phyloP scores from a whole-genome alignment of 2,329 filamentous ascomycete genomes.

The Cucurbitaria berberidis region DNA sequence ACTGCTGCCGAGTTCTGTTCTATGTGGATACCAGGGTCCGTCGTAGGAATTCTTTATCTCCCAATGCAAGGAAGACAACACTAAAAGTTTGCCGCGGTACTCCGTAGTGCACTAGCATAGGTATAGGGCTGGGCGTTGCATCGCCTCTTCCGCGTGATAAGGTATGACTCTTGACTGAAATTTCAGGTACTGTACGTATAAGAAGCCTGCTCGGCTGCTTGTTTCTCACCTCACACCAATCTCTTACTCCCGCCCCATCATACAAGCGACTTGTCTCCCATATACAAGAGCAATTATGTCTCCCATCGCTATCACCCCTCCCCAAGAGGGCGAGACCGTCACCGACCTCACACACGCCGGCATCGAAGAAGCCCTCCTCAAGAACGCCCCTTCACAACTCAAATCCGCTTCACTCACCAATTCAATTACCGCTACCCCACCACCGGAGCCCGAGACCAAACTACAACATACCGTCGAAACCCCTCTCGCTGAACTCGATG shows the following conservation, averaged over 20 bases:
- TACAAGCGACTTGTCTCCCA: background rate
- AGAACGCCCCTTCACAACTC: slow-evolving; percentile 39
- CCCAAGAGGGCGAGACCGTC: slow-evolving; percentile 29
- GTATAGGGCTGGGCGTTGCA: slow-evolving; percentile 17
- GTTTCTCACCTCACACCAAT: background rate
- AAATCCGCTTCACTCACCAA: slow-evolving; percentile 33
- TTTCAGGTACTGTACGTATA: slow-evolving; percentile 23
- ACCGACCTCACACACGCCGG: slow-evolving; percentile 42
- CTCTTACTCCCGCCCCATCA: background rate
- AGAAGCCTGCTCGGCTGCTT: slow-evolving; percentile 12
- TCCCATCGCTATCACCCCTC: slow-evolving; percentile 43
- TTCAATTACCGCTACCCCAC: slow-evolving; percentile 31
- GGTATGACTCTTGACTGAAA: slow-evolving; percentile 34
- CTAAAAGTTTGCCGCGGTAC: slow-evolving; percentile 18
- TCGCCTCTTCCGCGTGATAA: slow-evolving; percentile 31
- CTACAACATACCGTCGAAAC: slow-evolving; percentile 19
- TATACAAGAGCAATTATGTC: slow-evolving; percentile 26
- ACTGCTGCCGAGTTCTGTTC: background rate
- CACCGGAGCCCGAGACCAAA: slow-evolving; percentile 24
- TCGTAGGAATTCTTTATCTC: slow-evolving; percentile 21
- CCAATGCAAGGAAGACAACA: slow-evolving; percentile 17
- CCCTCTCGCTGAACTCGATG: slow-evolving; percentile 50
- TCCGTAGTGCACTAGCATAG: slow-evolving; percentile 18
- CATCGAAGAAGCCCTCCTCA: slow-evolving; percentile 39
- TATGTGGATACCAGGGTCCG: slow-evolving; percentile 4